Conservation (phyloP, 176 grass and related monocot species). For the Raddia guianensis region DNA sequence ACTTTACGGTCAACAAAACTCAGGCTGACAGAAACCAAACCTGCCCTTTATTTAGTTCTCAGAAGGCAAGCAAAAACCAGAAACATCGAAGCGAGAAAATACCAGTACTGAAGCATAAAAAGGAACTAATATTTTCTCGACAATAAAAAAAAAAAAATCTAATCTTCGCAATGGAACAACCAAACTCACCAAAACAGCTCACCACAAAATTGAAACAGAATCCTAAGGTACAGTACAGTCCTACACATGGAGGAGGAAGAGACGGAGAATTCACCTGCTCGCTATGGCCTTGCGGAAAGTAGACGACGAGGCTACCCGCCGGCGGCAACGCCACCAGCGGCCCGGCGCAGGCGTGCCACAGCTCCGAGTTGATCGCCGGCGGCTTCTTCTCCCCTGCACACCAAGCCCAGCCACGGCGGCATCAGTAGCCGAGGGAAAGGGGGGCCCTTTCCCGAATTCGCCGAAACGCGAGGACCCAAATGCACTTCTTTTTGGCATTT, state of each 20-base stretch:
- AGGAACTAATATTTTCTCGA: too few relatives aligned
- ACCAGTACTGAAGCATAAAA: neutral
- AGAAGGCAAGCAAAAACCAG: neutral
- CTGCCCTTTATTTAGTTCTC: neutral
- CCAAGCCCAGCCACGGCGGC: neutral
- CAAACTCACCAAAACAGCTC: neutral
- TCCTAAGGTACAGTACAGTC: too few relatives aligned
- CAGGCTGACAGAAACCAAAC: conserved; percentile 21
- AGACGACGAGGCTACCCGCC: conserved; percentile 80
- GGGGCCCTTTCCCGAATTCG: neutral
- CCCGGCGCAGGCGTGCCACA: conserved; percentile 75
- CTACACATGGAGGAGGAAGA: neutral
- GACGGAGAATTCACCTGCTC: conserved; percentile 54
- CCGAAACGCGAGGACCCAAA: neutral
- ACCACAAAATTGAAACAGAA: too few relatives aligned
- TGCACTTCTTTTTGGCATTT: neutral
- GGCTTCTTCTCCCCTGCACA: conserved; percentile 57
- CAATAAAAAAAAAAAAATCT: too few relatives aligned
- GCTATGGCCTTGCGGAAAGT: conserved; percentile 83
- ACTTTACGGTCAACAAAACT: neutral
- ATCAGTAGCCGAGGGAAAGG: conserved; percentile 6
- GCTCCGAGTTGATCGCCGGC: conserved; percentile 67
- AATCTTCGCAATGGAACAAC: neutral
- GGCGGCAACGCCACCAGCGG: conserved; percentile 66
- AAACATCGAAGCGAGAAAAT: neutral